Base-by-base conservation (phyloP, 352 stramenopile genomes). In the Globisporangium ultimum region DNA sequence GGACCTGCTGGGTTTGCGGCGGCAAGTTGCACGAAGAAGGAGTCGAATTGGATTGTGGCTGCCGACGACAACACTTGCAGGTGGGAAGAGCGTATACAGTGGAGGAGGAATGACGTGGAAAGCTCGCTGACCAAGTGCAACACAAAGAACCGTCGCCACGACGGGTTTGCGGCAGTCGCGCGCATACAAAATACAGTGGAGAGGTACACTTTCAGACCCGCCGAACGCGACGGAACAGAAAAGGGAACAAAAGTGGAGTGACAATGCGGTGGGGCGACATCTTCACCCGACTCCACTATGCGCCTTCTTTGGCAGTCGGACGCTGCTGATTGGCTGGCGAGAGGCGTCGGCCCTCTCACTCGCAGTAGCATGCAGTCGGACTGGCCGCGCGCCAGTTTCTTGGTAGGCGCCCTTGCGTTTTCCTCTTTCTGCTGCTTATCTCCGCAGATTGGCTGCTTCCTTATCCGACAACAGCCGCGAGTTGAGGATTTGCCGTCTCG, bases 201-300 rank as follows among this genome's bases (percentile, higher is more conserved):
- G 45, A 32, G 49, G 11, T 12, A 55, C 1, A n/a, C 12, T 32
- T 32, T 2, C 38, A 43, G 12, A 43, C 11, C 38, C 38, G 10
- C 38, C 38, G 51, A 57, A 57, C 51, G 20, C 21, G 51, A 57
- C 51, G 51, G 38, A 57, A 57, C 51, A 57, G 34, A 32, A 32
- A 32, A 32, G 18, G 5, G 3, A 20, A 41, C 46, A 21, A 48
- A 13, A 15, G 34, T 38, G 38, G 14, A 8, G 38, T 17, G 38
- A 43, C 11, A 17, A 10, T 2, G 12, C 36, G 51, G 51, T 1
- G 1, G 51, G 51, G 51, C 51, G 51, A 57, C 51, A 24, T 57
- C 5, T 11, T 18, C 9, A 55, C 50, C 36, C 48, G 22, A 54
- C 28, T 14, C 48, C 10, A 36, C 36, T 22, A 46, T 21, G 18